Conservation (phyloP, 257 asterid species). For the Forsythia suspensa region DNA sequence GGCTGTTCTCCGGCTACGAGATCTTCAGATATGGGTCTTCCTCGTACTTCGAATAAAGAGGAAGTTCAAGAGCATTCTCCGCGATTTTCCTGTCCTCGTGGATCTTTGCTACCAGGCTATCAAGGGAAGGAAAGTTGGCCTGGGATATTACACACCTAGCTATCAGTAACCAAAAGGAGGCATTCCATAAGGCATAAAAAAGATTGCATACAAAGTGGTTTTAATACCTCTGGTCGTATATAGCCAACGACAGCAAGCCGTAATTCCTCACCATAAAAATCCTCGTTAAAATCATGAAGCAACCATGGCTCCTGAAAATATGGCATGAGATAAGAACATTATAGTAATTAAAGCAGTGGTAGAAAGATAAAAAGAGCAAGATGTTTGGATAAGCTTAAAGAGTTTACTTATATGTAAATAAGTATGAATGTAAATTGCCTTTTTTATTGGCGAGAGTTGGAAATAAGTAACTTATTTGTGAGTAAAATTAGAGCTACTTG, state of each 20-base stretch:
- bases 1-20: slow-evolving; percentile 20
- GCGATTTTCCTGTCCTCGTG: slow-evolving; percentile 65
- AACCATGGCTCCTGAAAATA: slow-evolving; percentile 87
- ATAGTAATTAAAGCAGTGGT: background rate
- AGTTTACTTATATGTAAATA: background rate
- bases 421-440: background rate
- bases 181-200: background rate
- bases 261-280: slow-evolving; percentile 84
- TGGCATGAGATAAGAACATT: slow-evolving; percentile 9
- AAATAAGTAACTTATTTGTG: background rate
- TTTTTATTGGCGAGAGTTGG: background rate
- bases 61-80: slow-evolving; percentile 76
- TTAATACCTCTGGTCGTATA: slow-evolving; percentile 80
- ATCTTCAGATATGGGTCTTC: slow-evolving; percentile 53
- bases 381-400: background rate
- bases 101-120: slow-evolving; percentile 71
- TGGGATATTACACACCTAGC: slow-evolving; percentile 18
- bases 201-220: background rate
- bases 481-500: background rate
- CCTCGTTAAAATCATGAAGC: slow-evolving; percentile 81
- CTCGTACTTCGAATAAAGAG: slow-evolving; percentile 53
- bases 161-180: background rate
- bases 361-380: background rate
- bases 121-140: slow-evolving; percentile 77
- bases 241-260: slow-evolving; percentile 82